Percentiles rank a stretch among this genome's conserved stretches.
Evolutionary conservation across 768 basidiomycete species (phyloP).

Genomic region (Trametes meyenii): DNA sequence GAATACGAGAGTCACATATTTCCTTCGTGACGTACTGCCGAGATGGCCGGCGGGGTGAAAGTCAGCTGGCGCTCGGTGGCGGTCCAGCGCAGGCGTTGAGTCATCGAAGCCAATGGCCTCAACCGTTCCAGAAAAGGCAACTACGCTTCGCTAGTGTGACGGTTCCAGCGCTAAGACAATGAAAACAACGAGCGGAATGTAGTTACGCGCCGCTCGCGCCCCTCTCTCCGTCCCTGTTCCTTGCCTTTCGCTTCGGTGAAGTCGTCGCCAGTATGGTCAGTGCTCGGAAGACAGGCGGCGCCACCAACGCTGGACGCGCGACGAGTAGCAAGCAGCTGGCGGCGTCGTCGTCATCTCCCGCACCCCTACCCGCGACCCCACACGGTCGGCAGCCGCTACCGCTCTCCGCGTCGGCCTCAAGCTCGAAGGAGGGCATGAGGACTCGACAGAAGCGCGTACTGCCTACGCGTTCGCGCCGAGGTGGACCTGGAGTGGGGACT

Average conservation of each 20-base stretch:
- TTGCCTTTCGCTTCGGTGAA: not conserved
- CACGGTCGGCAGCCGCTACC: not conserved
- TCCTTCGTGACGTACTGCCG: not conserved
- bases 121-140: conserved; percentile 7
- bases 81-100: conserved; percentile 7
- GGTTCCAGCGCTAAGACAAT: conserved; percentile 16
- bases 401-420: conserved; percentile 9
- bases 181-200: conserved; percentile 16
- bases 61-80: not conserved
- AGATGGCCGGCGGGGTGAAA: no score
- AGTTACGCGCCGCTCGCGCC: conserved; percentile 11
- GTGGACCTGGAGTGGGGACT: conserved; percentile 78
- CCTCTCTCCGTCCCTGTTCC: not conserved
- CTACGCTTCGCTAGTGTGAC: conserved; percentile 12
- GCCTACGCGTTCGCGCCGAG: conserved; percentile 78
- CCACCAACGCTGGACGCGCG: conserved; percentile 21
- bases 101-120: conserved; percentile 14
- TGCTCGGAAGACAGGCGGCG: conserved; percentile 8
- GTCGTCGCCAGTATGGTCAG: conserved; percentile 11
- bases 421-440: conserved; percentile 22
- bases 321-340: conserved; percentile 10
- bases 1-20: not conserved
- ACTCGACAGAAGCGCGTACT: conserved; percentile 75
- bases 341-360: conserved; percentile 19
- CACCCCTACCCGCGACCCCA: conserved; percentile 1